Percentiles rank a stretch among this genome's conserved stretches.
phyloP scores from a whole-genome alignment of 306 rosid species.

The Trichosanthes cucumerina region DNA sequence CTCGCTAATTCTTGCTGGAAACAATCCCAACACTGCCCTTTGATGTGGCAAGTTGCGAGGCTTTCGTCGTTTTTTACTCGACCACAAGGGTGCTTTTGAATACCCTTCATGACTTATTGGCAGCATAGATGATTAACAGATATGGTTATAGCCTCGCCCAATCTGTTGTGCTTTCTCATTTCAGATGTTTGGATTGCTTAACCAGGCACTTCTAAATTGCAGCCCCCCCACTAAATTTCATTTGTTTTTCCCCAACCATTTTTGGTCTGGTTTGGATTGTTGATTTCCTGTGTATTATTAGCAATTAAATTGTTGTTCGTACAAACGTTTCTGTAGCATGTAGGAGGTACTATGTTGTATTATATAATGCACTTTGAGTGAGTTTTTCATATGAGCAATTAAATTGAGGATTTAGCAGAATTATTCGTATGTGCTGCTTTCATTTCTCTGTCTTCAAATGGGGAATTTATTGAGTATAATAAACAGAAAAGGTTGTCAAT shows the following conservation, averaged over 20 bases:
- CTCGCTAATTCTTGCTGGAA: constrained; percentile 82
- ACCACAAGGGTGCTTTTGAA: background rate
- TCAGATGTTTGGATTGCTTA: background rate
- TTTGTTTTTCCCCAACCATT: background rate
- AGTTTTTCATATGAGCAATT: background rate
- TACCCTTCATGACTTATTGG: background rate
- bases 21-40: constrained; percentile 61
- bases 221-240: background rate
- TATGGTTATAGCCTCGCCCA: background rate
- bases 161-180: background rate
- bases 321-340: background rate
- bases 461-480: background rate
- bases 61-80: background rate
- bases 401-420: background rate
- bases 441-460: background rate
- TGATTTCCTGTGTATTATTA: background rate
- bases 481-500: background rate
- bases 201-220: background rate
- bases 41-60: constrained; percentile 16
- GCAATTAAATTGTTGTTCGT: background rate
- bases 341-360: background rate
- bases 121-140: background rate
- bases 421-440: background rate
- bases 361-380: background rate
- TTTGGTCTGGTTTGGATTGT: background rate